A percentile compares a stretch with the other conserved stretches of the same genome.
phyloP scores from a whole-genome alignment of 106 monocot species.

The Xerophyta viscosa region DNA sequence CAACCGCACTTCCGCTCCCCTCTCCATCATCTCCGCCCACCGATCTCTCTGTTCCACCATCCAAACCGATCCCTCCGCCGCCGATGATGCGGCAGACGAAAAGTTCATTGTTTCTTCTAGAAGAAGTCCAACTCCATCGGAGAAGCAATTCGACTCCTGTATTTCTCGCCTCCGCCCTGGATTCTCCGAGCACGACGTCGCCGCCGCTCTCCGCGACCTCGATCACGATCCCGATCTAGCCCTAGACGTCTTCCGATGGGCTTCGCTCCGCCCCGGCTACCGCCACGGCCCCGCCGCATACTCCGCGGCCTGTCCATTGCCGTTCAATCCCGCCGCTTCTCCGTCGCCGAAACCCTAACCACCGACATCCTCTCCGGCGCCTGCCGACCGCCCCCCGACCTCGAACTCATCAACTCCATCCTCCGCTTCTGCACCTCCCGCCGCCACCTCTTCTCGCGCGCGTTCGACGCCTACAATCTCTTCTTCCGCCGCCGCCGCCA shows the following conservation, averaged over 20 bases:
- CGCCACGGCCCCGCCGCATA: constrained; percentile 50
- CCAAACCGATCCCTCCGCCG: neutral
- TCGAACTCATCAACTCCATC: constrained; percentile 51
- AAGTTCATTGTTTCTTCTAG: neutral
- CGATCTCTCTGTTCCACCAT: too few relatives aligned
- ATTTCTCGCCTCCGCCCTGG: constrained; percentile 49
- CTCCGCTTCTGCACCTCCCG: constrained; percentile 75
- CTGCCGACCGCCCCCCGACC: constrained; percentile 33
- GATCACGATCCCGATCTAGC: constrained; percentile 70
- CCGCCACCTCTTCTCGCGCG: constrained; percentile 70
- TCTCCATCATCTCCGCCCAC: too few relatives aligned
- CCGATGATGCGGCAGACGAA: neutral
- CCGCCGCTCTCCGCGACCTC: constrained; percentile 32
- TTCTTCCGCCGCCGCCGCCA: constrained; percentile 29
- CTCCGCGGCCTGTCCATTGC: too few relatives aligned
- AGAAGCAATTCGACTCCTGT: constrained; percentile 55
- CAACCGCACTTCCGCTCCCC: too few relatives aligned
- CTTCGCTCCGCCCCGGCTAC: constrained; percentile 44
- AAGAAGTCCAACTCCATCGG: constrained; percentile 31
- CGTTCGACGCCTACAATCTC: constrained; percentile 82
- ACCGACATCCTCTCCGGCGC: constrained; percentile 76
- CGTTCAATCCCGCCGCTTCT: constrained; percentile 49
- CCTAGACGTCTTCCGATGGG: constrained; percentile 89
- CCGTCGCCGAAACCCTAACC: constrained; percentile 57
- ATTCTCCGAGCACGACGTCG: constrained; percentile 24